Evolutionary conservation across 2,329 filamentous ascomycete genomes (phyloP), one percentile per base, ranked within the genome.

Genomic region (Fusarium chaquense): DNA sequence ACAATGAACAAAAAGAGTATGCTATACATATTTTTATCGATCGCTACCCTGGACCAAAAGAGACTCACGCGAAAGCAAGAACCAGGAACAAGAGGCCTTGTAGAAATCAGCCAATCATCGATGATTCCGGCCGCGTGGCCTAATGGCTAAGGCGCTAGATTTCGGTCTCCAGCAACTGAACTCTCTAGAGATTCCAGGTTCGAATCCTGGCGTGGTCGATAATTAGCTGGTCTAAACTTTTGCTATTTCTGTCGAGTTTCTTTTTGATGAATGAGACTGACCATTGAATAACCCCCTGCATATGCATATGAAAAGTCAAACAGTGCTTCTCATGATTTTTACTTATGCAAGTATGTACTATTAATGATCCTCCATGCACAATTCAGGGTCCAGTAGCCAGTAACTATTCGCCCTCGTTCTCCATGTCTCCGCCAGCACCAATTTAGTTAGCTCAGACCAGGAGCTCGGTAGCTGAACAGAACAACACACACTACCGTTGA

Each of bases 131-230:
- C 61, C 60, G 61, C 61, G 61, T 64, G 61, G 61, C 61, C 61
- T 64, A 64, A 64, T 64, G 61, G 61, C 51, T 65, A 64, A 64
- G 61, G 61, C 61, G 61, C 61, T 64, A 64, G 59, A 64, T 64
- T 64, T 64, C 61, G 61, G 61, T 50, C 18, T 28, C 13, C 58
- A 43, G 8, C 3, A 6, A 20, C 30, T 35, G 33, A 62, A 63
- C 5, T n/a, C 61, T 64, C 59, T 64, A 64, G 61, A 64, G 61
- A 64, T 64, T 64, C 33, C 60, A 64, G 61, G 61, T 64, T 64
- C 61, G 61, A 64, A 26, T 65, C 61, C 61, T 64, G 60, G 33
- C 61, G 61, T 46, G 61, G 61, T 64, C 61, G 59, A 64, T 3
- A 24, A 11, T 35, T 24, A 6, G 3, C 26, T 33, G 24, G 24